A percentile compares a stretch with the other conserved stretches of the same genome.
Evolutionary conservation across 23 red algal genomes (phyloP).

Genomic region (Rhodosorus marinus): DNA sequence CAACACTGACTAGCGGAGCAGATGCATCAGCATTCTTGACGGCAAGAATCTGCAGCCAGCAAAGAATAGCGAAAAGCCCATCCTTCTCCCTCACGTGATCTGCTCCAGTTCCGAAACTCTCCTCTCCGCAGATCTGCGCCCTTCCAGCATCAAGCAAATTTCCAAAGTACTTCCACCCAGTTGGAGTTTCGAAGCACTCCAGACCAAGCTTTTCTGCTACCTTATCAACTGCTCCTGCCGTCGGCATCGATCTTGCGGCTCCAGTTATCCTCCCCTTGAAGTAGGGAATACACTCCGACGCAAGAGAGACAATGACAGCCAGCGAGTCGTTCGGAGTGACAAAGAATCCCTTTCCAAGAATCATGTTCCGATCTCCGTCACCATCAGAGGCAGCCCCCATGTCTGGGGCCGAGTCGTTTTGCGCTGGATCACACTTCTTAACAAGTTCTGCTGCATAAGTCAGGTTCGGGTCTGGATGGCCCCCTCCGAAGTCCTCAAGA

Average conservation of each 20-base stretch:
- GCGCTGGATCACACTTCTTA: constrained; percentile 17
- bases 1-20: constrained; percentile 40
- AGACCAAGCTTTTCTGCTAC: constrained; percentile 50
- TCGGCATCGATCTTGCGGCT: constrained; percentile 90
- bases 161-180: constrained; percentile 99
- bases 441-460: constrained; percentile 79
- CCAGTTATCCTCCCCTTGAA: constrained; percentile 51
- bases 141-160: constrained; percentile 62
- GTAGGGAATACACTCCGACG: constrained; percentile 48
- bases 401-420: constrained; percentile 31
- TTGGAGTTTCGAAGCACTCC: constrained; percentile 64
- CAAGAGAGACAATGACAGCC: constrained; percentile 68
- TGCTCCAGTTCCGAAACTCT: constrained; percentile 69
- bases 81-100: constrained; percentile 98
- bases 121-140: constrained; percentile 81
- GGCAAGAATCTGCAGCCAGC: constrained; percentile 75
- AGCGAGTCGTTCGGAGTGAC: constrained; percentile 90
- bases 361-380: constrained; percentile 98
- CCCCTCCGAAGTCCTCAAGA: constrained; percentile 85
- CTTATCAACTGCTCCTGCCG: constrained; percentile 61
- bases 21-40: constrained; percentile 35
- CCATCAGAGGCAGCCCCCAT: constrained; percentile 93
- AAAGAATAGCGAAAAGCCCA: constrained; percentile 74
- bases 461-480: constrained; percentile 90
- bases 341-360: constrained; percentile 81